Evolutionary conservation across 345 rosid species (phyloP), one percentile per base, ranked within the genome.

Genomic region (Stellera chamaejasme): DNA sequence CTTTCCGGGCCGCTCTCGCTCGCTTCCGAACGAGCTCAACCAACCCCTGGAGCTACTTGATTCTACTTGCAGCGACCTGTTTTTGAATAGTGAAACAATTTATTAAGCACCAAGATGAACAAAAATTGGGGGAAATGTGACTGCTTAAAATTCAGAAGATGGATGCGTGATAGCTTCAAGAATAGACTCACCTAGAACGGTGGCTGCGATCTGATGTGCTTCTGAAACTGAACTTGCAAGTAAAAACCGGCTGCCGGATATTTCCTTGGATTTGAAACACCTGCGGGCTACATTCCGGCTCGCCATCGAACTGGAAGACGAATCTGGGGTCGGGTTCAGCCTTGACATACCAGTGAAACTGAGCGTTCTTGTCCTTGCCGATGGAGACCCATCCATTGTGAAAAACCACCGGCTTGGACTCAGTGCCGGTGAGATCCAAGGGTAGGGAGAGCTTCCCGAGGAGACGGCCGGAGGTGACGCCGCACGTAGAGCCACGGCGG

Each of bases 281-380:
- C 62, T 88, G 98, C 5, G 98, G 98, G 58, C 98, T 91, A 53
- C 98, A 91, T 51, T 88, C 98, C 0, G 98, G 98, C 53, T 88
- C 96, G 13, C 92, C 96, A 57, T 91, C 98, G 68, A 91, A 91
- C 77, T 91, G 90, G 45, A 91, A 91, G n/a, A 91, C 98, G 66
- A 83, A 91, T 57, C 98, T 78, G 9, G 93, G 98, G 65, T 85
- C 96, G 13, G 90, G 96, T 67, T 88, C 98, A 3, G 98, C 82
- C 59, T 75, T 88, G 11, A 91, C 95, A 62, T 66, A 76, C 72
- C 85, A 67, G 65, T 88, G 88, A 48, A 91, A 76, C 69, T 81
- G 82, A 32, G 95, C 83, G 4, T 79, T 67, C 11, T 72, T 68
- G 54, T 69, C 82, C 75, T 77, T 88, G 1, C 98, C 95, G 7